Conservation (phyloP, 495 filamentous ascomycete species). For the Emericellopsis terricola region DNA sequence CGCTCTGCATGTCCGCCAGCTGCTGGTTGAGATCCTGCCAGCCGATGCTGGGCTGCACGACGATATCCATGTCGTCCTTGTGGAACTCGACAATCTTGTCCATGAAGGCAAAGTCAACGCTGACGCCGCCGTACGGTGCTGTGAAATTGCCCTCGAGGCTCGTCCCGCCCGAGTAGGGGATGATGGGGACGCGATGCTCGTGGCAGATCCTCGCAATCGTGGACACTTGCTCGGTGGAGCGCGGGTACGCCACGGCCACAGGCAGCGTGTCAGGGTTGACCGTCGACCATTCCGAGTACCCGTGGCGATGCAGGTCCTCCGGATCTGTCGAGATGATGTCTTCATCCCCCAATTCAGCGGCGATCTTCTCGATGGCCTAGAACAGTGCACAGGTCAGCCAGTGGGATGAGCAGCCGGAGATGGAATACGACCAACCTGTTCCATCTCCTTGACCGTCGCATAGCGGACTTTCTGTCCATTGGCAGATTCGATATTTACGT, state of each 20-base stretch:
- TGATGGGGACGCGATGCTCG: slow-evolving; percentile 72
- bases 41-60: slow-evolving; percentile 78
- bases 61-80: slow-evolving; percentile 77
- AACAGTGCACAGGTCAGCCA: slow-evolving; percentile 7
- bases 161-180: slow-evolving; percentile 72
- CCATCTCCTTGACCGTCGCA: slow-evolving; percentile 29
- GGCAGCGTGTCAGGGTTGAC: slow-evolving; percentile 61
- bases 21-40: slow-evolving; percentile 81
- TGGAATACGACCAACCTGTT: slow-evolving; percentile 20
- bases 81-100: slow-evolving; percentile 63
- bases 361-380: slow-evolving; percentile 47
- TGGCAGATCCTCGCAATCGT: slow-evolving; percentile 64
- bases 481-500: slow-evolving; percentile 6
- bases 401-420: not conserved
- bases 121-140: slow-evolving; percentile 68
- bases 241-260: slow-evolving; percentile 67
- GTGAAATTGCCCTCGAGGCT: slow-evolving; percentile 83
- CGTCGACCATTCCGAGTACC: slow-evolving; percentile 81
- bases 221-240: slow-evolving; percentile 63
- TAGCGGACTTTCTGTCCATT: slow-evolving; percentile 25
- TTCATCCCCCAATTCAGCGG: slow-evolving; percentile 32
- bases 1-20: slow-evolving; percentile 45
- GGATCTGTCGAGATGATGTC: slow-evolving; percentile 69
- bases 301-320: slow-evolving; percentile 64
- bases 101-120: slow-evolving; percentile 80